These are phyloP conservation scores for Chenopodium formosanum DNA, from an alignment of 148 eudicot species.

Conservation along the genomic window DNA sequence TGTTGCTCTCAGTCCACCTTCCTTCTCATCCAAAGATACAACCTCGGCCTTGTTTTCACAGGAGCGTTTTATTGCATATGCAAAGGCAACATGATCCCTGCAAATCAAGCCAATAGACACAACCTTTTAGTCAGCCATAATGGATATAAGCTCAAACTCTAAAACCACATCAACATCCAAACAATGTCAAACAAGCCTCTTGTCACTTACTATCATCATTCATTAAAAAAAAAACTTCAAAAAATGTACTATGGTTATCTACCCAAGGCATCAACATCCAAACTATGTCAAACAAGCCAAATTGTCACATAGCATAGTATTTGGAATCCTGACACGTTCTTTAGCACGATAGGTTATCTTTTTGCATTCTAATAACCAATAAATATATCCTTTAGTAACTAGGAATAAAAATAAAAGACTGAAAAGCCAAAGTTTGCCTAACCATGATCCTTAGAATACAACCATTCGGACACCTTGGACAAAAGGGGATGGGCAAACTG, in stretches of 20 bases:
- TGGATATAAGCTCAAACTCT: neutral
- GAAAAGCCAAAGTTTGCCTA: neutral
- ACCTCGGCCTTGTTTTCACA: conserved; percentile 99
- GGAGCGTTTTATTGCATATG: conserved; percentile 96
- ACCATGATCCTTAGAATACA: neutral
- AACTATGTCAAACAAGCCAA: neutral
- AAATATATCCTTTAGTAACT: neutral
- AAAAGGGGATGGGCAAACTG: neutral
- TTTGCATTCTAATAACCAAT: neutral
- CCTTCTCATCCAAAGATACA: conserved; percentile 93
- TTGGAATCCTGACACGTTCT: neutral
- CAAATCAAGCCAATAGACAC: conserved; percentile 11
- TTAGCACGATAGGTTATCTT: neutral
- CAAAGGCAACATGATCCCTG: conserved; percentile 87
- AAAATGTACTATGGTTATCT: neutral
- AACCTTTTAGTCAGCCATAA: conserved; percentile 3
- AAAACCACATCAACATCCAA: no score
- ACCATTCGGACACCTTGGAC: neutral
- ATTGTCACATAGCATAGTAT: neutral
- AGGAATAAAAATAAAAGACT: neutral
- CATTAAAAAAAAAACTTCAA: neutral
- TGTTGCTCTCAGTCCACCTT: conserved; percentile 91
- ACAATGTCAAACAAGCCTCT: neutral
- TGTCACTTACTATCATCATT: neutral
- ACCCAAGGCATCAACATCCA: neutral